These are phyloP conservation scores for Gloeostereum incarnatum DNA, from an alignment of 768 basidiomycete species.

Conservation along the genomic window DNA sequence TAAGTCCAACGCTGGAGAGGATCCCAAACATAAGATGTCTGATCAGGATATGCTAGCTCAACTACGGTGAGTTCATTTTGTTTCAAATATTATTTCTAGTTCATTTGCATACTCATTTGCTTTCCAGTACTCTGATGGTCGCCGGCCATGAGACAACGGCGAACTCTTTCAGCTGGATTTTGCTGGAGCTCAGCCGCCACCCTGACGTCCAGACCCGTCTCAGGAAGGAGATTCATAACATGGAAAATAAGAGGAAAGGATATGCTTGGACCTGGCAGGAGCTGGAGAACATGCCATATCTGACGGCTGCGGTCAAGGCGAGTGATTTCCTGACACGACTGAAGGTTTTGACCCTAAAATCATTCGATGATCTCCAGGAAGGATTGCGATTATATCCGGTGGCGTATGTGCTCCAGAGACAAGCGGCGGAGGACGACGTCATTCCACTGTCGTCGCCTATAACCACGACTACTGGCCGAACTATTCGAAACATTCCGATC, in stretches of 20 bases:
- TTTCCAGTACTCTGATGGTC: constrained; percentile 26
- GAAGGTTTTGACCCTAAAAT: not conserved
- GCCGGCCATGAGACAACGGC: constrained; percentile 58
- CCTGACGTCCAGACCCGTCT: constrained; percentile 51
- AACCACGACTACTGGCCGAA: constrained; percentile 20
- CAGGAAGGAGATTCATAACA: constrained; percentile 43
- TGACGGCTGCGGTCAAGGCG: constrained; percentile 14
- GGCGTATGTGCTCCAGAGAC: constrained; percentile 20
- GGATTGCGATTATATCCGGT: constrained; percentile 21
- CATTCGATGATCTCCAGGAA: constrained; percentile 14
- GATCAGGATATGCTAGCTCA: constrained; percentile 19
- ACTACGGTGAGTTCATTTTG: no score
- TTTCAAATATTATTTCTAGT: no score
- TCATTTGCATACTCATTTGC: constrained; percentile 1
- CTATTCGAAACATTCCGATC: constrained; percentile 9
- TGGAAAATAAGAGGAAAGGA: constrained; percentile 6
- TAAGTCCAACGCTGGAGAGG: constrained; percentile 9
- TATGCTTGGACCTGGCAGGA: constrained; percentile 15
- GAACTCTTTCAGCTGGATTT: constrained; percentile 47
- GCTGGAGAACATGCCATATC: constrained; percentile 22
- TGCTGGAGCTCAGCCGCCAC: constrained; percentile 52
- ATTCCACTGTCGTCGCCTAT: constrained; percentile 32
- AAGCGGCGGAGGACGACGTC: constrained; percentile 26
- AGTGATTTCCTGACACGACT: not conserved
- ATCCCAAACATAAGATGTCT: constrained; percentile 6